Evolutionary conservation across 352 stramenopile species (phyloP), one percentile per base, ranked within the genome.

Genomic region (Globisporangium sylvaticum): DNA sequence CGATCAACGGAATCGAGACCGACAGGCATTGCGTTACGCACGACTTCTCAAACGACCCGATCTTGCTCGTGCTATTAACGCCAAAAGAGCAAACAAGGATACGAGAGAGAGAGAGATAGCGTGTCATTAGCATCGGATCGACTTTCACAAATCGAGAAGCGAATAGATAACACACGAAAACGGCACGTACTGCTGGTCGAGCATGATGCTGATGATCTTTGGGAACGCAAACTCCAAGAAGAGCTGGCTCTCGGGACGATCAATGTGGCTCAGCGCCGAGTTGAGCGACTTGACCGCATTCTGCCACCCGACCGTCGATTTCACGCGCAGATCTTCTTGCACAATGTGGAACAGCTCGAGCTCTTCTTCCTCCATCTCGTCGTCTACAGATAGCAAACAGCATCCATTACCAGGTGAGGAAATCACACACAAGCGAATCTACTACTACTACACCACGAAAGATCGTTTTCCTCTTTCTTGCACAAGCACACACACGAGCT

Each of bases 271-370:
- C 9, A 89, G 78, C 53, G 89, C 89, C 31, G 83, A 74, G 34
- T 88, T 92, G 27, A 96, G 84, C 65, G 87, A 88, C 63, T 92
- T 93, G 70, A 95, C 85, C 12, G 89, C 87, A 53, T 95, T 96
- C 68, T 96, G 87, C 89, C 89, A 96, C 50, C 88, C 89, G 55
- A 96, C 89, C 2, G 88, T 96, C n/a, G 88, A 92, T 63, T 96
- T 94, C 52, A 84, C 69, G n/a, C 86, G 85, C 71, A 96, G 66
- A 68, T 96, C 88, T 65, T 96, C 85, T 65, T 84, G 79, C 65
- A 96, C 88, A 53, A 94, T 69, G 24, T 93, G 84, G 66, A 90
- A 95, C 31, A 96, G 76, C 71, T 92, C 82, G 34, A 92, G 72
- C 50, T 94, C 83, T 53, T 95, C 85, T n/a, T 94, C 79, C 37